Base-by-base conservation (phyloP, 768 basidiomycete species). In the Trametes meyenii region DNA sequence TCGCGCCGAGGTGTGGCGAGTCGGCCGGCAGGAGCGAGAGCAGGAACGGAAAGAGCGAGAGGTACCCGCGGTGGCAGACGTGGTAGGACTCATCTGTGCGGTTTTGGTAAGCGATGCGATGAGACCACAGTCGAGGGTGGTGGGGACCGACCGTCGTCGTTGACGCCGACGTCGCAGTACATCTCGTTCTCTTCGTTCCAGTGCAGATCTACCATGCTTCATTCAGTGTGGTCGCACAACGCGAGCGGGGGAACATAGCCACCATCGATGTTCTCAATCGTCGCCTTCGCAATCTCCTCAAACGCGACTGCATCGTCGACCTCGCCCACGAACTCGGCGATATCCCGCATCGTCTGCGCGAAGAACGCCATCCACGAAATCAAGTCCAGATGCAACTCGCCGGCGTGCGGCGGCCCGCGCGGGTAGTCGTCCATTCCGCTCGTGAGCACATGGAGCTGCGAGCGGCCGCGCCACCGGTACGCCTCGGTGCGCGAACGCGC, bases 331-430 rank as follows among this genome's bases (percentile, higher is more conserved):
- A 90, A 96, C 60, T 84, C 87, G 0, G 96, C 89, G 59, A 98
- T 90, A 49, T 90, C 90, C 54, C 81, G 83, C 96, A 98, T 98
- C 29, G 96, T 98, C 65, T 89, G 81, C 36, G 92, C 85, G 75
- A 98, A 98, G 79, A 94, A 97, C 3, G 85, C 96, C 87, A 98
- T 93, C 96, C 96, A 98, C 33, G 90, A 89, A 64, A 95, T 92
- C 59, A 98, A 75, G 74, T 98, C 96, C 60, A 98, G 73, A 73
- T 98, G 96, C 49, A 98, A 78, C 76, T 98, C 96, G 50, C 96
- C 96, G 1, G 87, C 81, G 69, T 95, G 93, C 6, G 96, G 90
- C 26, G 87, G 85, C 14, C 91, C 94, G 55, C 96, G 83, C 12
- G 96, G 96, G 73, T 96, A 98, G 74, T 98, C 96, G 72, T 98